Percentiles rank a stretch among this genome's conserved stretches.
Evolutionary conservation across 108 stramenopile species (phyloP).

Genomic region (Cylindrotheca closterium): DNA sequence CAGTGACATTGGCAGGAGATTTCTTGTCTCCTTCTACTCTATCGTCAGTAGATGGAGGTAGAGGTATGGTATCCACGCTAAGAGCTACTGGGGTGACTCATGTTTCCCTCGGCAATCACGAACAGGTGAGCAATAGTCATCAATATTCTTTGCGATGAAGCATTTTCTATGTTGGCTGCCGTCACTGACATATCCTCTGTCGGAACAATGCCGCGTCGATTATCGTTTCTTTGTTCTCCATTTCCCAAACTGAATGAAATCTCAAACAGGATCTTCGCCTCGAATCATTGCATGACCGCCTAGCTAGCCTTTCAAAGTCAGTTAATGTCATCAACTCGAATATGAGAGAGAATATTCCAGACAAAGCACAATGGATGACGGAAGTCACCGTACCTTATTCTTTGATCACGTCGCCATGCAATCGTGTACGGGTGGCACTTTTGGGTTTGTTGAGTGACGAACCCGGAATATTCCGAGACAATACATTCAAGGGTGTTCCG

Average conservation of each 20-base stretch:
- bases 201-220: too few species aligned
- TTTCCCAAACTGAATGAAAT: too few species aligned
- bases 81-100: slow-evolving; percentile 60
- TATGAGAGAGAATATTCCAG: slow-evolving; percentile 33
- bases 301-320: slow-evolving; percentile 37
- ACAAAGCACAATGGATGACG: slow-evolving; percentile 30
- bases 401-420: slow-evolving; percentile 19
- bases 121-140: slow-evolving; percentile 23
- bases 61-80: slow-evolving; percentile 60
- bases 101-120: slow-evolving; percentile 79
- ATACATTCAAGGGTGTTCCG: slow-evolving; percentile 61
- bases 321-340: slow-evolving; percentile 64
- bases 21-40: slow-evolving; percentile 68
- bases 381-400: slow-evolving; percentile 28
- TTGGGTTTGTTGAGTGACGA: slow-evolving; percentile 76
- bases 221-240: too few species aligned
- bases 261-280: slow-evolving; percentile 45
- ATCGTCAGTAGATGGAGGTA: slow-evolving; percentile 65
- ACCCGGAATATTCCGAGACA: slow-evolving; percentile 57
- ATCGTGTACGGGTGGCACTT: slow-evolving; percentile 46
- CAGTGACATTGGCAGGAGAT: slow-evolving; percentile 67
- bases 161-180: too few species aligned
- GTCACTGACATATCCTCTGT: too few species aligned
- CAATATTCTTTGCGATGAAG: slow-evolving; percentile 8
- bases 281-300: slow-evolving; percentile 35